Conservation (phyloP, 768 basidiomycete species). For the Termitomyces sp. region DNA sequence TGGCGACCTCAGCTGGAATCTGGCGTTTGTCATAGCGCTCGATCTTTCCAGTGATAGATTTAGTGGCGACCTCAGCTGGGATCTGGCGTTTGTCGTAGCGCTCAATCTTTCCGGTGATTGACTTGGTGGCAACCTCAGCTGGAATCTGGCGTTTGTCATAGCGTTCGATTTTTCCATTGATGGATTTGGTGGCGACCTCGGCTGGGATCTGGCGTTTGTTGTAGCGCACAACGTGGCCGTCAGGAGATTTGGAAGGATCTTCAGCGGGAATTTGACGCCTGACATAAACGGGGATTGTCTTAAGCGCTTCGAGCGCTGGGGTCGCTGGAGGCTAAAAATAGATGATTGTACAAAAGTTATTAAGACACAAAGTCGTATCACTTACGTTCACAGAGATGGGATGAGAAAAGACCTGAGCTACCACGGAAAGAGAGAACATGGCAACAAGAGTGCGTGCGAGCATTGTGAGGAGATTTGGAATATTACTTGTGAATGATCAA, state of each 20-base stretch:
- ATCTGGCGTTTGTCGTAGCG: conserved; percentile 20
- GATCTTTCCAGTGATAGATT: conserved; percentile 17
- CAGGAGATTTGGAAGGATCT: conserved; percentile 20
- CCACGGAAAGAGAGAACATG: conserved; percentile 37
- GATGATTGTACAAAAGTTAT: conserved; percentile 12
- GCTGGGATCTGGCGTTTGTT: conserved; percentile 19
- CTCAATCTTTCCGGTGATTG: conserved; percentile 28
- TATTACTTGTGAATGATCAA: conserved; percentile 6
- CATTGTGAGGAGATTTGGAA: conserved; percentile 34
- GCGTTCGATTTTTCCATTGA: conserved; percentile 13
- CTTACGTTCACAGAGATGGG: conserved; percentile 41
- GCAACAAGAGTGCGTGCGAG: conserved; percentile 37
- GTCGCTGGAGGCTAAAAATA: conserved; percentile 24
- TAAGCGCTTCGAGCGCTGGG: conserved; percentile 29
- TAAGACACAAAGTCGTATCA: neutral
- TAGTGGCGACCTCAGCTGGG: conserved; percentile 18
- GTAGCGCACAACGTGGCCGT: conserved; percentile 16
- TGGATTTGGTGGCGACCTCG: conserved; percentile 23
- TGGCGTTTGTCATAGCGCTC: conserved; percentile 19
- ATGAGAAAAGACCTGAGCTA: conserved; percentile 39
- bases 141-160: conserved; percentile 20
- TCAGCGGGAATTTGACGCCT: conserved; percentile 32
- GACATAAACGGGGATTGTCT: conserved; percentile 41
- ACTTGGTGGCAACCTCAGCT: conserved; percentile 25
- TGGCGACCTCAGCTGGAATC: conserved; percentile 25